phyloP scores from a whole-genome alignment of 148 eudicot genomes.

The Fallopia convolvulus region DNA sequence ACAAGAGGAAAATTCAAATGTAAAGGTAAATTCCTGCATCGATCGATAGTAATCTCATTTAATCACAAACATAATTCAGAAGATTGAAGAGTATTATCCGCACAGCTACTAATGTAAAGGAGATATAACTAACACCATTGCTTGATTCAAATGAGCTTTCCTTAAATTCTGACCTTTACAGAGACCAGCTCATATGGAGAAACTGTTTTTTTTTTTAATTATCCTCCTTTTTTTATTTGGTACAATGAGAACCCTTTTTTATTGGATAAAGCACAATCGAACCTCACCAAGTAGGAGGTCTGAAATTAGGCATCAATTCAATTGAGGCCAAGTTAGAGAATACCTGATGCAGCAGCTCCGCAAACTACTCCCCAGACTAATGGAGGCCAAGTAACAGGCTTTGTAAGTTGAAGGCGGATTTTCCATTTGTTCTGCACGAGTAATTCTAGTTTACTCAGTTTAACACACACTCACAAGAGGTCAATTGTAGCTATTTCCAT shows the following conservation, averaged over 20 bases:
- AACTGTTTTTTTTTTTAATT: background rate
- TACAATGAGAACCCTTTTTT: background rate
- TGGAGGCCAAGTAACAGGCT: conserved; percentile 99
- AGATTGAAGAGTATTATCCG: background rate
- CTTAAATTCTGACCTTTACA: background rate
- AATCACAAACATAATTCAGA: background rate
- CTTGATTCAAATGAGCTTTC: background rate
- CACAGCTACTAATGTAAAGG: background rate
- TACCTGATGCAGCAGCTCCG: conserved; percentile 99
- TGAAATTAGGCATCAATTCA: background rate
- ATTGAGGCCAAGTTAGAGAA: background rate
- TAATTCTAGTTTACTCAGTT: background rate
- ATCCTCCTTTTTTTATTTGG: background rate
- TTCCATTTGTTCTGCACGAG: conserved; percentile 78
- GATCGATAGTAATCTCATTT: background rate
- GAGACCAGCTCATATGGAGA: background rate
- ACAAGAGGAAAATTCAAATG: background rate
- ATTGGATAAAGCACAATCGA: background rate
- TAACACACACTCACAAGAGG: background rate
- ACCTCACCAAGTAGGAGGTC: background rate
- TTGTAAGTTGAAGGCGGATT: conserved; percentile 93
- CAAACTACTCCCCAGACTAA: conserved; percentile 97
- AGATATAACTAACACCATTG: background rate
- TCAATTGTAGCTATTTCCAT: background rate
- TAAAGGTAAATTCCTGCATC: background rate